phyloP scores from a whole-genome alignment of 352 stramenopile genomes.

The Phytopythium delawarense region DNA sequence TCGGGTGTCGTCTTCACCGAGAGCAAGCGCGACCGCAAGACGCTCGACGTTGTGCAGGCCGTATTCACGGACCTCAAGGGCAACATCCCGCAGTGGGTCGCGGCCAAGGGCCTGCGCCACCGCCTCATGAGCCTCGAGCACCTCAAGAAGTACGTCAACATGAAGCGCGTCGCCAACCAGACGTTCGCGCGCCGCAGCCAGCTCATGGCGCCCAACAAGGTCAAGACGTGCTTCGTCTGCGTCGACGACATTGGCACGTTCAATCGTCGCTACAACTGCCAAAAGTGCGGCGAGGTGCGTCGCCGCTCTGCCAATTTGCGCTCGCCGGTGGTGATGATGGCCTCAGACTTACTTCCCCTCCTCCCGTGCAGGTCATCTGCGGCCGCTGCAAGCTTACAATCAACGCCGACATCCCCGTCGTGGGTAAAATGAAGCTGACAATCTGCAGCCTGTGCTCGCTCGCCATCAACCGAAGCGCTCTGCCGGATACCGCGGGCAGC shows the following conservation, averaged over 20 bases:
- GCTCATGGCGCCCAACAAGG: slow-evolving; percentile 57
- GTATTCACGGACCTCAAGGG: slow-evolving; percentile 81
- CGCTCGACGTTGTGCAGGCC: slow-evolving; percentile 73
- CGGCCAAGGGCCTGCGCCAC: slow-evolving; percentile 48
- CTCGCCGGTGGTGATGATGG: slow-evolving; percentile 1
- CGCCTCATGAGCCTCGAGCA: slow-evolving; percentile 72
- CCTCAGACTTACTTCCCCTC: background rate
- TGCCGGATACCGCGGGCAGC: slow-evolving; percentile 42
- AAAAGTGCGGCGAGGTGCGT: slow-evolving; percentile 74
- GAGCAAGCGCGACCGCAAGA: slow-evolving; percentile 66
- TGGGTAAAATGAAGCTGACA: slow-evolving; percentile 84
- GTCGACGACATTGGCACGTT: slow-evolving; percentile 80
- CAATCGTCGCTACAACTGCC: slow-evolving; percentile 78
- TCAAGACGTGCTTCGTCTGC: slow-evolving; percentile 80
- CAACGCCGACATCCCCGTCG: slow-evolving; percentile 75
- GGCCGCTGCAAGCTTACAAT: slow-evolving; percentile 67
- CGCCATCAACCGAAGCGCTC: slow-evolving; percentile 62
- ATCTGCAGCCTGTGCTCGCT: slow-evolving; percentile 79
- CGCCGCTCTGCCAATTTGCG: background rate
- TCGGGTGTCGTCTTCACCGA: slow-evolving; percentile 79
- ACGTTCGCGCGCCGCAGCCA: slow-evolving; percentile 62
- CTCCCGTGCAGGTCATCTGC: slow-evolving; percentile 47
- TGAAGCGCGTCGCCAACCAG: slow-evolving; percentile 76
- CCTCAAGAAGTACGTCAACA: slow-evolving; percentile 77
- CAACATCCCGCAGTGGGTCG: slow-evolving; percentile 70